Conservation (phyloP, 257 asterid genomes). For the Solanum chaucha region DNA sequence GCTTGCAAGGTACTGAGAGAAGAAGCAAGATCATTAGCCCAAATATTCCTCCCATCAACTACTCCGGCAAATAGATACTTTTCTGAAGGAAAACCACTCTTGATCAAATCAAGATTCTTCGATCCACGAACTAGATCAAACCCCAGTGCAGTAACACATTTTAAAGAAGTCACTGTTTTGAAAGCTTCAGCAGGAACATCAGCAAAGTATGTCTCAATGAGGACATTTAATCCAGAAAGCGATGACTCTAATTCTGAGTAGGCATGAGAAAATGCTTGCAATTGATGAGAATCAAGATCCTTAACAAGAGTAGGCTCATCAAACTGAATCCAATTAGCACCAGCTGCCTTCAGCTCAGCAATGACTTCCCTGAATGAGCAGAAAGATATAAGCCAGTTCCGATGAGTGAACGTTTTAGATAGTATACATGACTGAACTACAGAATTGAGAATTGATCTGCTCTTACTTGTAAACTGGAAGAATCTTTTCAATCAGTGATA, state of each 20-base stretch:
- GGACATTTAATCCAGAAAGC: constrained; percentile 34
- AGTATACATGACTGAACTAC: background rate
- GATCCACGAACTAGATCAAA: constrained; percentile 66
- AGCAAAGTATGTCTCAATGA: constrained; percentile 42
- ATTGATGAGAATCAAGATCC: constrained; percentile 36
- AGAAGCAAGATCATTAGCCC: constrained; percentile 88
- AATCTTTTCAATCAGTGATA: constrained; percentile 33
- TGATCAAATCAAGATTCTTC: constrained; percentile 67
- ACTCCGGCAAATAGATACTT: constrained; percentile 90
- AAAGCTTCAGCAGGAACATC: constrained; percentile 44
- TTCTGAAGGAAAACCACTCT: constrained; percentile 73
- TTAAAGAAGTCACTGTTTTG: constrained; percentile 35
- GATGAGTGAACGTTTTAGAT: background rate
- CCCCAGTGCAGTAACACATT: constrained; percentile 40
- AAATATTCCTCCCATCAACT: constrained; percentile 98
- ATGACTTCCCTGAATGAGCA: constrained; percentile 31
- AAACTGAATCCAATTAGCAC: constrained; percentile 37
- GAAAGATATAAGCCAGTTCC: background rate
- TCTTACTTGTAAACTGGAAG: constrained; percentile 42
- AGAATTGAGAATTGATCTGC: background rate
- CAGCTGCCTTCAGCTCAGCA: constrained; percentile 35
- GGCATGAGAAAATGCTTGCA: constrained; percentile 31
- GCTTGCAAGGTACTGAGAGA: constrained; percentile 53
- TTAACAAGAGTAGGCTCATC: constrained; percentile 41
- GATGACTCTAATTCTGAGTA: constrained; percentile 29